These are phyloP conservation scores for Umbelopsis sp. DNA, from an alignment of 192 early-diverging fungal species.

Conservation along the genomic window DNA sequence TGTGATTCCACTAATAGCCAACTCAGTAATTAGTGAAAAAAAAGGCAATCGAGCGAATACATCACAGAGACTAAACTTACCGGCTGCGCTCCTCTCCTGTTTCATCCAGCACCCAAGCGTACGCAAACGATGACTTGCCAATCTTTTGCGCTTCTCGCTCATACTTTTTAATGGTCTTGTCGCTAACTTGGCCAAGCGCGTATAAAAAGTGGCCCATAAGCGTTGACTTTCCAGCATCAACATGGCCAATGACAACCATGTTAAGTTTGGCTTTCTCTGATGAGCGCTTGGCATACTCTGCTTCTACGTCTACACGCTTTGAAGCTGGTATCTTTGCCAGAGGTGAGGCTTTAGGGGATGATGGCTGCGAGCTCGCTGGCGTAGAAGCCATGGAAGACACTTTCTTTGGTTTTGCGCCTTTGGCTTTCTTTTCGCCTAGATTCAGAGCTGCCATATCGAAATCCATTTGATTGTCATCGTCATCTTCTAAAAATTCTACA, in stretches of 20 bases:
- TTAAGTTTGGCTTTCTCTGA: constrained; percentile 75
- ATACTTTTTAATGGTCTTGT: constrained; percentile 84
- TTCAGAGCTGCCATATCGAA: constrained; percentile 34
- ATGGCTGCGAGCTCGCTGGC: constrained; percentile 39
- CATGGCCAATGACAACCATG: constrained; percentile 92
- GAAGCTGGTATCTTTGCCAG: constrained; percentile 33
- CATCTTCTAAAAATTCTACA: constrained; percentile 29
- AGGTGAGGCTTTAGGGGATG: constrained; percentile 19
- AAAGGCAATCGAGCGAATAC: neutral
- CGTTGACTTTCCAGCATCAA: constrained; percentile 97
- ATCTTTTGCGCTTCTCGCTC: constrained; percentile 90
- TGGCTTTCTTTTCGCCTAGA: constrained; percentile 19
- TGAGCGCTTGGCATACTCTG: constrained; percentile 70
- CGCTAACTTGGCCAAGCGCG: constrained; percentile 85
- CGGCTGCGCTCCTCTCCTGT: constrained; percentile 89
- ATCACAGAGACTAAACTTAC: constrained; percentile 31
- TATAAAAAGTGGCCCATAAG: constrained; percentile 96
- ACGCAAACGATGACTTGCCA: constrained; percentile 95
- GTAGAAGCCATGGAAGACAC: constrained; percentile 27
- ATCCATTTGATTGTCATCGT: constrained; percentile 20
- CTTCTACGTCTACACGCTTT: constrained; percentile 71
- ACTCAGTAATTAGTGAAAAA: neutral
- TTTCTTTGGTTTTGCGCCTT: neutral
- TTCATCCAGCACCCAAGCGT: constrained; percentile 97
- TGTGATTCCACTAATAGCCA: constrained; percentile 78